Evolutionary conservation across 1,284 basidiomycete species (phyloP).

Genomic region (Mycena citricolor): DNA sequence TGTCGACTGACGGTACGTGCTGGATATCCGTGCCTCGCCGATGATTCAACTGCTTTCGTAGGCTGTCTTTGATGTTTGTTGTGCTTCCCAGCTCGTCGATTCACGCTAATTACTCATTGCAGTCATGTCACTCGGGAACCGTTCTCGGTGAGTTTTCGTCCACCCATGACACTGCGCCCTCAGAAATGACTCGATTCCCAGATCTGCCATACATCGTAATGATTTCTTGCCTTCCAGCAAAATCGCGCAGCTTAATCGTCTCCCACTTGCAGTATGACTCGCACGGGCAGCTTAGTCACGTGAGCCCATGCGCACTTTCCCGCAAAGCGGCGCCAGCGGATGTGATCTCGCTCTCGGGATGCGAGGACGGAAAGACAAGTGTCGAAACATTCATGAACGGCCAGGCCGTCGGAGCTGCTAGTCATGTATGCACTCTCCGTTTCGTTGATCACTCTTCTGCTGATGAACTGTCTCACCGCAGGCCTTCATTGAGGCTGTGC

Average conservation of each 20-base stretch:
- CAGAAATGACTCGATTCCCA: conserved; percentile 27
- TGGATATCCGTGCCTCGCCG: background rate
- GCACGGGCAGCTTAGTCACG: conserved; percentile 52
- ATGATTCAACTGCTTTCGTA: conserved; percentile 29
- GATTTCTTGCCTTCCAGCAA: conserved; percentile 26
- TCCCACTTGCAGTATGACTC: conserved; percentile 52
- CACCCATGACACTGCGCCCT: background rate
- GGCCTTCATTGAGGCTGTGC: conserved; percentile 18
- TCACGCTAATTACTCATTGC: background rate
- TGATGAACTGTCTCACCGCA: background rate
- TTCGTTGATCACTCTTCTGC: background rate
- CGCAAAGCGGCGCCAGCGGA: conserved; percentile 44
- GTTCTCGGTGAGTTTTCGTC: conserved; percentile 46
- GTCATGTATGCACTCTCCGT: conserved; percentile 41
- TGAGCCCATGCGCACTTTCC: conserved; percentile 36
- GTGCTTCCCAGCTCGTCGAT: conserved; percentile 23
- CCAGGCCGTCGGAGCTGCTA: conserved; percentile 72
- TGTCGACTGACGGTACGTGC: conserved; percentile 69
- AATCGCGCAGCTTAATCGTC: background rate
- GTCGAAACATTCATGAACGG: conserved; percentile 53
- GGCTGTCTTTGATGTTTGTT: conserved; percentile 69
- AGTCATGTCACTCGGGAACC: conserved; percentile 68
- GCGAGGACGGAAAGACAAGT: conserved; percentile 77
- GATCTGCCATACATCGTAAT: conserved; percentile 67
- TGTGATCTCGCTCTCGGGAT: conserved; percentile 72